These are phyloP conservation scores for Sphaerobolus stellatus DNA, from an alignment of 1,284 basidiomycete genomes.

Conservation along the genomic window DNA sequence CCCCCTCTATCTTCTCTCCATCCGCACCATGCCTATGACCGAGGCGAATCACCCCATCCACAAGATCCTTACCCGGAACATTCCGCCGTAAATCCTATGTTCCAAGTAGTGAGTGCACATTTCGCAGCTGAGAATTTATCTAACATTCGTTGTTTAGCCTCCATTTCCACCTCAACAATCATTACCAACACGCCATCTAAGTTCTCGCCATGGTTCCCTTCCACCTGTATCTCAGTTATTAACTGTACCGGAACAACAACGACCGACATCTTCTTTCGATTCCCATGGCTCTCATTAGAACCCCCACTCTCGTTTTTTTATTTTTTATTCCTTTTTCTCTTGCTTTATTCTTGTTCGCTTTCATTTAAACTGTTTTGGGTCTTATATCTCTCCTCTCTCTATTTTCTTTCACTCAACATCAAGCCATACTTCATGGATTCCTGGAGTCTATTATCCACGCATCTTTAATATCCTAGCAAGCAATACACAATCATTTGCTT, in stretches of 20 bases:
- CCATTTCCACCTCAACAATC: conserved; percentile 44
- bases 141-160: conserved; percentile 37
- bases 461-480: background rate
- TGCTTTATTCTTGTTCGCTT: conserved; percentile 17
- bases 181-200: conserved; percentile 27
- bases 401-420: conserved; percentile 5
- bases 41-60: conserved; percentile 32
- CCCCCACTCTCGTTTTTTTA: conserved; percentile 19
- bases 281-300: conserved; percentile 39
- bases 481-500: conserved; percentile 15
- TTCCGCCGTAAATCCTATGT: conserved; percentile 83
- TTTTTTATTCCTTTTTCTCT: conserved; percentile 20
- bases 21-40: conserved; percentile 38
- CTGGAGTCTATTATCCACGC: conserved; percentile 3
- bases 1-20: conserved; percentile 55
- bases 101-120: conserved; percentile 74
- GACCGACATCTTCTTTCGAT: conserved; percentile 68
- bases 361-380: conserved; percentile 3
- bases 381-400: conserved; percentile 10
- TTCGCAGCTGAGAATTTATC: conserved; percentile 11
- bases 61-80: conserved; percentile 57
- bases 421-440: conserved; percentile 8
- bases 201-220: conserved; percentile 44
- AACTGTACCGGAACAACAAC: conserved; percentile 73
- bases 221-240: conserved; percentile 78